Evolutionary conservation across 1,139 yeast species (phyloP).

Genomic region (Diutina sp.): DNA sequence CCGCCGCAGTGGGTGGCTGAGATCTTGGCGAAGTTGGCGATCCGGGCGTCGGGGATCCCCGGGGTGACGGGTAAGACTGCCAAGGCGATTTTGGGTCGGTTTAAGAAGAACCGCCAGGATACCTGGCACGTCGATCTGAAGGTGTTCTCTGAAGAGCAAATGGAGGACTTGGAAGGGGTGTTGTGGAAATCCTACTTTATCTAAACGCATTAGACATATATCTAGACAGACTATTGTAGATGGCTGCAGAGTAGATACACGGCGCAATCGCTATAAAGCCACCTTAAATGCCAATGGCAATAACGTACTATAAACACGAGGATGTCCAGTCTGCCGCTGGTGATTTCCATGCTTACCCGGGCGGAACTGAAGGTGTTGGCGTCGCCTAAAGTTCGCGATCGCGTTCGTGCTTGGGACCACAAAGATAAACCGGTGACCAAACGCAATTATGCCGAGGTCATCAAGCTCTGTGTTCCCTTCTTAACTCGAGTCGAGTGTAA

Average conservation of each 20-base stretch:
- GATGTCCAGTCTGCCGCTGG: neutral
- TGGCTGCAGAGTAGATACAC: too few relatives aligned
- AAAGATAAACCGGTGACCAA: neutral
- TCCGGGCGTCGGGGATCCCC: conserved; percentile 52
- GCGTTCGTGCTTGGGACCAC: neutral
- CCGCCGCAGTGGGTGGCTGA: conserved; percentile 87
- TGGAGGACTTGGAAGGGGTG: conserved; percentile 91
- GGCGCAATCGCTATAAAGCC: too few relatives aligned
- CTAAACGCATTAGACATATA: conserved; percentile 11
- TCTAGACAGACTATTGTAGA: too few relatives aligned
- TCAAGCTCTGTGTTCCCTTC: neutral
- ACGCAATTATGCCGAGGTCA: neutral
- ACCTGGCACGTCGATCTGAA: conserved; percentile 90
- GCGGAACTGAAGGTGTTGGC: neutral
- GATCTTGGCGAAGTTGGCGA: conserved; percentile 57
- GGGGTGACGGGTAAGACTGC: conserved; percentile 82
- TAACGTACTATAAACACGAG: too few relatives aligned
- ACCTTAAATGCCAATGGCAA: too few relatives aligned
- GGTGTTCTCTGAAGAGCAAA: conserved; percentile 64
- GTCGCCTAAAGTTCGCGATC: neutral
- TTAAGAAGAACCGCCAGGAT: conserved; percentile 87
- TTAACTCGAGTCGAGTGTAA: neutral
- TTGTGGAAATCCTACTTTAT: conserved; percentile 89
- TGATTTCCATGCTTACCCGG: neutral
- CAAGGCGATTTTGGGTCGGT: conserved; percentile 67